Evolutionary conservation across 495 filamentous ascomycete genomes (phyloP), one percentile per base, ranked within the genome.

Genomic region (Trichoderma erinaceum): DNA sequence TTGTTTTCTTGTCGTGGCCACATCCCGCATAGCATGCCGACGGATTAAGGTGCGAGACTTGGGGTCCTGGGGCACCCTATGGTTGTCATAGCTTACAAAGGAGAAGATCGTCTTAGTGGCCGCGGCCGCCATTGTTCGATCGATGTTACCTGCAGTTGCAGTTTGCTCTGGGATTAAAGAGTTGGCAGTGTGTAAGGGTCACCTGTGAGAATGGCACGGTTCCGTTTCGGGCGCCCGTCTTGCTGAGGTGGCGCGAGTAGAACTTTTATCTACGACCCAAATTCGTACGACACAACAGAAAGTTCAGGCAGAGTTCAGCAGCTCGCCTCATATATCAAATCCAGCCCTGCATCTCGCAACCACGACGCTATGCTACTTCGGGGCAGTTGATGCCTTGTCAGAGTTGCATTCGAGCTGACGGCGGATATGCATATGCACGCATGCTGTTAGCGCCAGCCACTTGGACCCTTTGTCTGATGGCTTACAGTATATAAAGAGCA

Each of bases 21-120:
- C 73, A 58, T 74, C 74, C 43, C 66, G 69, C 76, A 78, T 78
- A 23, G 76, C 76, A 69, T 76, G 75, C 67, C 70, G 75, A 2
- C 76, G 74, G 58, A 78, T 76, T 41, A 74, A 25, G 23, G 65
- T 67, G 23, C 73, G 71, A 27, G 70, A 35, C 11, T 67, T 70
- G 5, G 68, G 63, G 50, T 71, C 69, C 52, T 68, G 64, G 32
- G 75, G 74, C 10, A 72, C 38, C 21, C 44, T 44, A 38, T 41
- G 23, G 13, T 46, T 46, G 15, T 66, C 64, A 46, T 66, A 66
- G 64, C 64, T 46, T 18, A 66, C 64, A 46, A 66, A 66, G 50
- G 50, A 56, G 50, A 56, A 56, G 16, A 16, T 48, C 44, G n/a
- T 48, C 15, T n/a, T 48, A n/a, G n/a, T 25, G 21, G 50, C 18